phyloP scores from a whole-genome alignment of 164 flowering plant species.

The Vitis vinifera region ASM3070453v1 NC_081808.1:21334001-21334500 shows the following conservation, averaged over 20 bases:
- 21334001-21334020: slow-evolving; percentile 93
- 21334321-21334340: no score
- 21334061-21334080: slow-evolving; percentile 93
- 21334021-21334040: slow-evolving; percentile 96
- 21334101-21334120: background rate
- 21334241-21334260: background rate
- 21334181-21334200: background rate
- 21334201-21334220: background rate
- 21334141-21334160: background rate
- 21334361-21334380: no score
- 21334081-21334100: background rate
- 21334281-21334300: background rate
- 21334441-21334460: no score
- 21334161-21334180: background rate
- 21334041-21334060: slow-evolving; percentile 92
- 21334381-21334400: no score
- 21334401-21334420: no score
- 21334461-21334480: no score
- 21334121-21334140: background rate
- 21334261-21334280: background rate
- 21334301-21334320: no score
- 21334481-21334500: no score
- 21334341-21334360: no score
- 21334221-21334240: background rate
- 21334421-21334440: no score